These are phyloP conservation scores for Gynandropsis gynandra DNA, from an alignment of 345 rosid species.

Conservation along the genomic window DNA sequence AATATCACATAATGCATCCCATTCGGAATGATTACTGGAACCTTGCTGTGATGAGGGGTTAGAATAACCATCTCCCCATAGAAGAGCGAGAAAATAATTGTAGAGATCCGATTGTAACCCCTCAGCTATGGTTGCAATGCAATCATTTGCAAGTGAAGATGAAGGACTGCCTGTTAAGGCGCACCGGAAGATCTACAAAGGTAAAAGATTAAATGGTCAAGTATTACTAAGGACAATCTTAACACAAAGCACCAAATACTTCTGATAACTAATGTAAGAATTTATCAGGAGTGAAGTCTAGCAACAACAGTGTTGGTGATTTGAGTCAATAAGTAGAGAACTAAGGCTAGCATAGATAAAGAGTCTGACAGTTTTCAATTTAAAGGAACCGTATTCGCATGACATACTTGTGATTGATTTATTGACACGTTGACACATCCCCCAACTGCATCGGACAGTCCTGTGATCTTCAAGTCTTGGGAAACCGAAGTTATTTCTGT, in stretches of 20 bases:
- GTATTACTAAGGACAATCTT: conserved; percentile 11
- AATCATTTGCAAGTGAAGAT: conserved; percentile 76
- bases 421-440: conserved; percentile 67
- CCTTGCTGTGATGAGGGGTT: conserved; percentile 39
- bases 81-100: conserved; percentile 64
- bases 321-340: conserved; percentile 11
- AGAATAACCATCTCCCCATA: conserved; percentile 66
- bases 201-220: conserved; percentile 14
- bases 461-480: conserved; percentile 55
- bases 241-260: conserved; percentile 5
- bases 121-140: conserved; percentile 81
- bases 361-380: conserved; percentile 14
- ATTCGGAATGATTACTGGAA: conserved; percentile 52
- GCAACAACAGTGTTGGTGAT: conserved; percentile 14
- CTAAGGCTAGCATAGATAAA: conserved; percentile 11
- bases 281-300: background rate
- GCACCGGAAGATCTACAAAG: conserved; percentile 72
- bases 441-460: conserved; percentile 79
- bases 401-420: conserved; percentile 66
- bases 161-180: conserved; percentile 61
- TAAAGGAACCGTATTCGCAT: conserved; percentile 7
- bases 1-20: conserved; percentile 59
- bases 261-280: no score
- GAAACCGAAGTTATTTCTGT: conserved; percentile 41
- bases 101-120: conserved; percentile 61